Percentiles rank a stretch among this genome's conserved stretches.
These are phyloP conservation scores for Phytomonas sp. DNA, from an alignment of 208 protist species.

Conservation along the genomic window DNA sequence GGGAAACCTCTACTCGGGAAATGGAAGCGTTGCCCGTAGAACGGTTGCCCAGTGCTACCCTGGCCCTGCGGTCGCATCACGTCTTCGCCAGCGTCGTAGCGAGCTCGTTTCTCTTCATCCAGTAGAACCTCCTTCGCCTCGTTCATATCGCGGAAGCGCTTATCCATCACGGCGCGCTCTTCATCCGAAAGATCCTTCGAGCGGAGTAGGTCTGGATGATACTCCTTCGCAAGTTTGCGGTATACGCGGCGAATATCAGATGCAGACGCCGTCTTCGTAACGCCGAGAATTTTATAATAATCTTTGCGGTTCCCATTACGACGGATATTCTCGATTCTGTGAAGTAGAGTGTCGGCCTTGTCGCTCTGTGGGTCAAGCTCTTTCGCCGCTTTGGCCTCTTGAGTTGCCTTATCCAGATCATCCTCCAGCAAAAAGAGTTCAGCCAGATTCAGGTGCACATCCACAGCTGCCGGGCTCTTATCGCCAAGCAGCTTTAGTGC, in stretches of 20 bases:
- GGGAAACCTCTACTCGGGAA: conserved; percentile 20
- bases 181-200: conserved; percentile 54
- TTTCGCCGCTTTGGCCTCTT: conserved; percentile 25
- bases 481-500: conserved; percentile 29
- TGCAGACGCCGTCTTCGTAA: conserved; percentile 65
- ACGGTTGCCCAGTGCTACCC: conserved; percentile 27
- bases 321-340: conserved; percentile 51
- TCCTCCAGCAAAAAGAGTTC: conserved; percentile 82
- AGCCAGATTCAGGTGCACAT: conserved; percentile 46
- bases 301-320: conserved; percentile 64
- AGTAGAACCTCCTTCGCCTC: conserved; percentile 87
- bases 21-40: conserved; percentile 56
- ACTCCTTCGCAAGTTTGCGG: conserved; percentile 76
- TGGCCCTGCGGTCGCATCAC: conserved; percentile 60
- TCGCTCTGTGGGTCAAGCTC: conserved; percentile 22
- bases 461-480: conserved; percentile 31
- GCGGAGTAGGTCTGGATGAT: conserved; percentile 86
- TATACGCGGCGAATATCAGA: conserved; percentile 88
- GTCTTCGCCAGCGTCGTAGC: conserved; percentile 88
- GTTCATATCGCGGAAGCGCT: conserved; percentile 84
- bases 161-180: conserved; percentile 66
- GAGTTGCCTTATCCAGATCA: conserved; percentile 32
- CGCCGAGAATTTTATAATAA: conserved; percentile 90
- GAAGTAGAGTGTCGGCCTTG: conserved; percentile 13
- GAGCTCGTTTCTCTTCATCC: conserved; percentile 75